These are phyloP conservation scores for Castanea sativa DNA, from an alignment of 306 rosid genomes.

Conservation along the genomic window DNA sequence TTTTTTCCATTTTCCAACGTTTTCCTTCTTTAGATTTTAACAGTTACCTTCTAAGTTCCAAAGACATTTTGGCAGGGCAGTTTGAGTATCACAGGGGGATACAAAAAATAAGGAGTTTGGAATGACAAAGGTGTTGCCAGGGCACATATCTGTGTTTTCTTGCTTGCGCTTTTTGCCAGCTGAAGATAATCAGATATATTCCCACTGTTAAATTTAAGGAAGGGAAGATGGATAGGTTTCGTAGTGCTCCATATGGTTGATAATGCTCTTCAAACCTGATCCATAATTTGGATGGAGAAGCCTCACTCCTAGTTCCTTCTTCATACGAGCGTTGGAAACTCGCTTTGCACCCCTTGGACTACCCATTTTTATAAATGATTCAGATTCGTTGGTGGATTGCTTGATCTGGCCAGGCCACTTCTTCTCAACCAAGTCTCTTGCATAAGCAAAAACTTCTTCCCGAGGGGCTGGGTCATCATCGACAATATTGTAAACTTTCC, in stretches of 20 bases:
- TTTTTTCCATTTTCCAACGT: too few relatives aligned
- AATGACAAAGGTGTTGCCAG: too few relatives aligned
- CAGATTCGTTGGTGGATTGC: conserved; percentile 9
- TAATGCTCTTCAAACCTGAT: conserved; percentile 64
- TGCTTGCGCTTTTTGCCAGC: too few relatives aligned
- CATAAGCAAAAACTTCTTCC: conserved; percentile 76
- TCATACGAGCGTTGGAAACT: conserved; percentile 65
- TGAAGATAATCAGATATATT: too few relatives aligned
- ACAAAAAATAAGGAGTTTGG: too few relatives aligned
- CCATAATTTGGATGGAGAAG: conserved; percentile 68
- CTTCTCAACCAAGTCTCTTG: conserved; percentile 59
- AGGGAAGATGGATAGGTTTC: background rate
- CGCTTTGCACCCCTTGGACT: conserved; percentile 53
- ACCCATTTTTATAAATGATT: conserved; percentile 8
- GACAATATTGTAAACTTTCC: conserved; percentile 67
- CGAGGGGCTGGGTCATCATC: conserved; percentile 86
- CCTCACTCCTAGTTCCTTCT: conserved; percentile 57
- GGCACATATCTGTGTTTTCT: too few relatives aligned
- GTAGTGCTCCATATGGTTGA: conserved; percentile 46
- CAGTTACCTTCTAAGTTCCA: too few relatives aligned
- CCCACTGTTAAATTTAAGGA: too few relatives aligned
- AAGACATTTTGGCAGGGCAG: too few relatives aligned
- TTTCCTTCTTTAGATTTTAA: too few relatives aligned
- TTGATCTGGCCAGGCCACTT: conserved; percentile 66
- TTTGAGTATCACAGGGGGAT: too few relatives aligned